Evolutionary conservation across 345 rosid species (phyloP).

Genomic region (Populus davidiana): DNA sequence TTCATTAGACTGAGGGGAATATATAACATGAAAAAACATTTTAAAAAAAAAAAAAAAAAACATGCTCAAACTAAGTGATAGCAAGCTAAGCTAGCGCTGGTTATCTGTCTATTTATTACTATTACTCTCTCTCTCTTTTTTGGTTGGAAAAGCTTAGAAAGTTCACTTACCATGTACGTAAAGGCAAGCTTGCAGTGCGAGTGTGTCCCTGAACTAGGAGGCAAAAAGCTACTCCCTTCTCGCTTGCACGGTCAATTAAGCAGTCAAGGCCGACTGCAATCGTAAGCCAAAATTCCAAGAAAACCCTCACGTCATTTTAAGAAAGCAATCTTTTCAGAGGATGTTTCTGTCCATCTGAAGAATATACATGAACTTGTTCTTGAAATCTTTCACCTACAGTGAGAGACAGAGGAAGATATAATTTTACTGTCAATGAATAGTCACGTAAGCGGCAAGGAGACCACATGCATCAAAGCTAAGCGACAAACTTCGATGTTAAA

Average conservation of each 20-base stretch:
- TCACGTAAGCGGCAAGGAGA: conserved; percentile 10
- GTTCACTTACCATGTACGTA: conserved; percentile 53
- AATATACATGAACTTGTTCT: not conserved
- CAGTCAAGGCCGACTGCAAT: not conserved
- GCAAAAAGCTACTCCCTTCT: conserved; percentile 37
- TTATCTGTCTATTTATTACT: not conserved
- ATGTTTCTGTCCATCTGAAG: conserved; percentile 33
- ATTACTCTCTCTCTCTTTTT: not conserved
- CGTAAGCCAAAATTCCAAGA: conserved; percentile 8
- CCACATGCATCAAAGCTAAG: not conserved
- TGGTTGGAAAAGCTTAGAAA: conserved; percentile 7
- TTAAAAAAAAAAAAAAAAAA: too few relatives aligned
- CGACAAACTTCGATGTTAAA: not conserved
- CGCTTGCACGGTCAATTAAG: conserved; percentile 47
- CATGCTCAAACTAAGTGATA: too few relatives aligned
- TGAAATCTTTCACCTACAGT: not conserved
- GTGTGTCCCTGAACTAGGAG: conserved; percentile 33
- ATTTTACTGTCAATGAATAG: conserved; percentile 16
- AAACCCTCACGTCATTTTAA: not conserved
- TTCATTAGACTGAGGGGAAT: not conserved
- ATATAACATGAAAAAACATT: not conserved
- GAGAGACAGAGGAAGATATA: not conserved
- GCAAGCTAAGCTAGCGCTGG: not conserved
- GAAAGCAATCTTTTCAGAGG: conserved; percentile 11
- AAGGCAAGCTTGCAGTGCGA: conserved; percentile 26